phyloP scores from a whole-genome alignment of 2,329 filamentous ascomycete genomes.

The Diaporthe eres region DNA sequence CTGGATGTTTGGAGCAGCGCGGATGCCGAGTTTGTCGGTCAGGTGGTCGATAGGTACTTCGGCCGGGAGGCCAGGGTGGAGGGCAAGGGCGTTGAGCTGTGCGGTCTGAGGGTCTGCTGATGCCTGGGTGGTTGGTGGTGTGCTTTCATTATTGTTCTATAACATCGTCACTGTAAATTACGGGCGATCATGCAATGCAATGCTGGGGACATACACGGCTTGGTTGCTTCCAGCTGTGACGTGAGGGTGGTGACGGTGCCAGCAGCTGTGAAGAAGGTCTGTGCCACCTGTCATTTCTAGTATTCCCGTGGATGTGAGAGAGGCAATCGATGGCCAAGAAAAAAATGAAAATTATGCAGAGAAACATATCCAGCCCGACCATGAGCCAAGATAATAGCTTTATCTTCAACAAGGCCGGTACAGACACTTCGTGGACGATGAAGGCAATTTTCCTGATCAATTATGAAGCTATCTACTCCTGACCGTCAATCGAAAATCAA shows the following conservation, averaged over 20 bases:
- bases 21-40: conserved; percentile 78
- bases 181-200: background rate
- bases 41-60: conserved; percentile 76
- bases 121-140: background rate
- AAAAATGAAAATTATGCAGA: background rate
- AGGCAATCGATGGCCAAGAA: background rate
- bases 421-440: background rate
- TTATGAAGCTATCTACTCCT: conserved; percentile 2
- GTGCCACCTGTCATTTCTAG: background rate
- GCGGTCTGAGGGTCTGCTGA: conserved; percentile 79
- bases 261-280: background rate
- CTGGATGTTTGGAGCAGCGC: conserved; percentile 82
- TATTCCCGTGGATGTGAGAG: background rate
- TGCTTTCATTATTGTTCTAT: conserved; percentile 4
- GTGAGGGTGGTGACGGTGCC: background rate
- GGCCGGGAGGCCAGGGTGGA: conserved; percentile 73
- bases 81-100: conserved; percentile 80
- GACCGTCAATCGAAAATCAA: background rate
- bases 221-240: background rate
- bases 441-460: background rate
- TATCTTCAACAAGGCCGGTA: background rate
- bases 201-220: background rate
- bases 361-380: background rate
- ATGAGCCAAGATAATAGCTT: background rate
- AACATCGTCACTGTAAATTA: conserved; percentile 20